Base-by-base conservation (phyloP, 2,329 filamentous ascomycete genomes). In the Sarocladium strictum region DNA sequence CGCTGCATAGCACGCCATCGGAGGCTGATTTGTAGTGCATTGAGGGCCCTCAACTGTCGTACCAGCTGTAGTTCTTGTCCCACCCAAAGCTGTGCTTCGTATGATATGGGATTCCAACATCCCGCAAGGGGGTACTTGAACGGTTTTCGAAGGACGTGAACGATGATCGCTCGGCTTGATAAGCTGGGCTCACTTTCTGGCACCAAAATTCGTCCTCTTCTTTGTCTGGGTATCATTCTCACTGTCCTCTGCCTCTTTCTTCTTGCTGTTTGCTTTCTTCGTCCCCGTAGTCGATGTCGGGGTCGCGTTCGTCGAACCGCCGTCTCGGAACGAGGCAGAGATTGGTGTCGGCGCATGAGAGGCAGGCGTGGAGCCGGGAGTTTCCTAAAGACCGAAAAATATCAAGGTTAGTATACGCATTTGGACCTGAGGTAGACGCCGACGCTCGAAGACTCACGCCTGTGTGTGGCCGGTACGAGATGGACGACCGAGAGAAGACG, bases 401-500 rank as follows among this genome's bases (percentile, higher is more conserved):
- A n/a, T 15, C n/a, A n/a, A 15, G 5, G n/a, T 38, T 15, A 38
- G 27, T 11, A 41, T 47, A 12, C 27, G 12, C 50, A 50, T 40
- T 37, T 14, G 15, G 27, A n/a, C 23, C 24, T 3, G 35, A 21
- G 32, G 35, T 17, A 24, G 24, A 50, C 29, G 9, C 61, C 60
- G 21, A 63, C 63, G 3, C 60, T 60, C 50, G 63, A 60, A 61
- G 32, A 32, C 51, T 54, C n/a, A 72, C 71, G 55, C 65, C 61
- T 45, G 65, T 69, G 40, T 66, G 71, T 12, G 74, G 70, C 57
- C 81, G 79, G 61, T 84, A 84, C 1, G 81, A 85, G 37, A 85
- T 75, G n/a, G 83, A 82, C 17, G 81, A 82, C 60, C 78, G 73
- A 56, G 84, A 83, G 69, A 93, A 93, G 54, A 93, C 86, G 59